A percentile compares a stretch with the other conserved stretches of the same genome.
phyloP scores from a whole-genome alignment of 306 rosid species.

The Carpinus fangiana region DNA sequence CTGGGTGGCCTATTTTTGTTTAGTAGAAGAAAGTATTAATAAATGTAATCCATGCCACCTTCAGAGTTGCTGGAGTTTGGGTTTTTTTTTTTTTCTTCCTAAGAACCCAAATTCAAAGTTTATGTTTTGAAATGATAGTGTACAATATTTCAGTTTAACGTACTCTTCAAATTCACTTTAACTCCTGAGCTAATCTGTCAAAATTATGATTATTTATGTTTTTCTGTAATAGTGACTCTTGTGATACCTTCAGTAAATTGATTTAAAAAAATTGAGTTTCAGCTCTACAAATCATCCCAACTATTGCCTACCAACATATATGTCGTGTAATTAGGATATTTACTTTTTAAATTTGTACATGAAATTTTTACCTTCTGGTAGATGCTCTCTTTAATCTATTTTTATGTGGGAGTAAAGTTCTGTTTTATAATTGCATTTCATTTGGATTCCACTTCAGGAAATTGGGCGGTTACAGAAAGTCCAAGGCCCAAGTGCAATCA shows the following conservation, averaged over 20 bases:
- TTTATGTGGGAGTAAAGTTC: background rate
- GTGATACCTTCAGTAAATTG: background rate
- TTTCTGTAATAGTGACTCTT: background rate
- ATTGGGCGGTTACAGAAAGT: constrained; percentile 91
- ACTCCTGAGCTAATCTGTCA: background rate
- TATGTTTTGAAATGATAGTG: background rate
- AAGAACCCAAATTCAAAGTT: background rate
- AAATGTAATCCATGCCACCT: background rate
- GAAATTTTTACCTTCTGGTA: background rate
- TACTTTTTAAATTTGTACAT: background rate
- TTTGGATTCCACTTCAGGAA: constrained; percentile 58
- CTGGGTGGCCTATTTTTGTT: background rate
- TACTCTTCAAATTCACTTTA: background rate
- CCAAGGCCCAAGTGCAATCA: constrained; percentile 84
- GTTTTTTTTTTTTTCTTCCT: background rate
- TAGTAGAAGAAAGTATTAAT: background rate
- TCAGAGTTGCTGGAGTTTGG: background rate
- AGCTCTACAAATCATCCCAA: background rate
- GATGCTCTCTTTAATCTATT: background rate
- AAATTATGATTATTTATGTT: background rate
- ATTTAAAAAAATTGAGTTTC: background rate
- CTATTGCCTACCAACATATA: background rate
- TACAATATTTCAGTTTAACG: background rate
- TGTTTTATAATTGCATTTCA: constrained; percentile 18
- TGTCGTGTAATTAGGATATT: background rate